Evolutionary conservation across 1,139 yeast species (phyloP), one percentile per base, ranked within the genome.

Genomic region (Debaryomyces robertsiae): DNA sequence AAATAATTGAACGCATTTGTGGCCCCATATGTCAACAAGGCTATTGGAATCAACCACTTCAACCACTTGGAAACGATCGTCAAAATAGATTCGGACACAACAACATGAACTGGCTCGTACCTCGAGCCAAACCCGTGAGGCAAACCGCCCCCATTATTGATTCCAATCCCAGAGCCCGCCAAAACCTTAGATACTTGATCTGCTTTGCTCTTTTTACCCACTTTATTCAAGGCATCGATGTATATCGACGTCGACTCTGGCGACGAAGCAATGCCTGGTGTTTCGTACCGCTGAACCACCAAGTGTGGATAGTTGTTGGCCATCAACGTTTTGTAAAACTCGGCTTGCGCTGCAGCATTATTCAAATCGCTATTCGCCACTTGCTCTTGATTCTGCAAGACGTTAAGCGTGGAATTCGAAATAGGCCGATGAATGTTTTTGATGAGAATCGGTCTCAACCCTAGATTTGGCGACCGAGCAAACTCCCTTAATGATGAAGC

Each of bases 281-380:
- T 84, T 60, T 93, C 98, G 61, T 79, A 94, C 45, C 99, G 77
- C 43, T 94, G 85, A 6, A 90, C 90, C 6, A 93, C 96, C 42
- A 93, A 82, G 51, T 90, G 96, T 9, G 98, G 98, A 58, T 90
- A 91, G 63, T 86, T 85, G 38, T 91, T 77, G 42, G 79, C 79
- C 51, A 93, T 62, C 40, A 91, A 68, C 16, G 81, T 73, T 48
- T 77, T 76, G 67, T 93, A 93, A 54, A 93, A 91, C 44, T 80
- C 84, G 1, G 94, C 90, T 63, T 93, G 98, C 7, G 79, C 73
- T 4, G 57, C 66, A 1, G 97, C 75, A 60, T 87, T 84, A 34
- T 72, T 65, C 39, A 87, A 62, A 43, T 85, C 84, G 44, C 74
- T 68, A 62, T 93, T 93, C 34, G 98, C 98, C 16, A 75, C 69